Evolutionary conservation across 306 rosid genomes (phyloP), one percentile per base, ranked within the genome.

Genomic region (Cajanus cajan): DNA sequence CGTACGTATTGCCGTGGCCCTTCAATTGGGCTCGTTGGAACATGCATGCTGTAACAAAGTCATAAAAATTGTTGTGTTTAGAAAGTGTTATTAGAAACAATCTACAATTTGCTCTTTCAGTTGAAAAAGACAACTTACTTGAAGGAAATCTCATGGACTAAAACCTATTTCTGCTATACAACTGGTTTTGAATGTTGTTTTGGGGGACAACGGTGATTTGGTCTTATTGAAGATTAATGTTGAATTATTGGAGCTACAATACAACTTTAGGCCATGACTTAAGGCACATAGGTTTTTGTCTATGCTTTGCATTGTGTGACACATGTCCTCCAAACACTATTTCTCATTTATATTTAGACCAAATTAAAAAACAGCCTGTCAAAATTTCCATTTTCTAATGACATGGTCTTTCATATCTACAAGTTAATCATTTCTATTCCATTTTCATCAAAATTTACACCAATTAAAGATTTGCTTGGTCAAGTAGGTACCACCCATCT

Each of bases 171-270:
- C 7, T 80, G 73, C 39, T 63, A 36, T 50, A 64, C 75, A 80
- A 73, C 61, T 80, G 75, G 69, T 54, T 40, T 31, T 64, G 74
- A 73, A 72, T 5, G 28, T 64, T n/a, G 74, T 39, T 70, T 70
- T 6, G 2, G 67, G 65, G 66, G 65, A 79, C 83, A 70, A 12
- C 44, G 39, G 54, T 71, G 78, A 47, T 71, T 68, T 33, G 72
- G 50, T 71, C 45, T 36, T 1, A 48, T 39, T 71, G 68, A 63
- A 80, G 67, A 61, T 62, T 36, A 36, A 61, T 16, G 1, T 48
- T 72, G 83, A 80, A 80, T 71, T 79, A 48, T 79, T 71, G 63
- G 64, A 44, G 51, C 52, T 78, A 78, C 16, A 70, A 21, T 78
- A 78, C 16, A 70, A 21, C 22, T 41, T 68, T 69, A 57, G 50